phyloP scores from a whole-genome alignment of 352 stramenopile species.

The Pythium chondricola region DNA sequence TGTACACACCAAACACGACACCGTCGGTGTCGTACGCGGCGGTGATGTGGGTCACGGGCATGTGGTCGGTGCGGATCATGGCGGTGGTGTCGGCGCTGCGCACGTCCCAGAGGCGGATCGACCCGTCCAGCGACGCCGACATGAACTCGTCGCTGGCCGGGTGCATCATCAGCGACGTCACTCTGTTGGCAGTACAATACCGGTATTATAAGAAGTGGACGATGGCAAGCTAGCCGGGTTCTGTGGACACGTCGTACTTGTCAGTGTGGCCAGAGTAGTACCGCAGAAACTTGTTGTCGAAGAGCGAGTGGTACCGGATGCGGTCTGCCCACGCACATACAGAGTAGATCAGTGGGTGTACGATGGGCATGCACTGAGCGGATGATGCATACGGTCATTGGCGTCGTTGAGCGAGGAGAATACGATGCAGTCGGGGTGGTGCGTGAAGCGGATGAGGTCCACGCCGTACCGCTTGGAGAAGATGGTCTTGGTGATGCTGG shows the following conservation, averaged over 20 bases:
- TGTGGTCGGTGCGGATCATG: slow-evolving; percentile 56
- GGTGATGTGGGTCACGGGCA: slow-evolving; percentile 58
- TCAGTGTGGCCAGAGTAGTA: slow-evolving; percentile 79
- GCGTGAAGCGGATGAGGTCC: slow-evolving; percentile 71
- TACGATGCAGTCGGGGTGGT: slow-evolving; percentile 81
- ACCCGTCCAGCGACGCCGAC: slow-evolving; percentile 70
- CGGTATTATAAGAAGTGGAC: too few relatives aligned
- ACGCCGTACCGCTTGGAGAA: slow-evolving; percentile 81
- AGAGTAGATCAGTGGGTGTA: slow-evolving; percentile 4
- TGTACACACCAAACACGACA: slow-evolving; percentile 84
- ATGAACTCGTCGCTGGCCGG: slow-evolving; percentile 81
- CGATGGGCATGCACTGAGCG: background rate
- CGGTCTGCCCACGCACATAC: slow-evolving; percentile 31
- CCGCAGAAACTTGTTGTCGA: slow-evolving; percentile 87
- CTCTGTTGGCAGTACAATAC: too few relatives aligned
- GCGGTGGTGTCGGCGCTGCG: slow-evolving; percentile 52
- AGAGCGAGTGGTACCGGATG: slow-evolving; percentile 85
- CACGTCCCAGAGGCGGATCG: slow-evolving; percentile 78
- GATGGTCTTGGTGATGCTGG: slow-evolving; percentile 81
- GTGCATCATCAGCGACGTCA: slow-evolving; percentile 84
- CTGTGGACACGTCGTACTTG: slow-evolving; percentile 32
- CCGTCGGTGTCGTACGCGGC: slow-evolving; percentile 77
- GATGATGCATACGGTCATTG: slow-evolving; percentile 55
- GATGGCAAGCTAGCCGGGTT: background rate
- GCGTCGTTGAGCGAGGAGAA: slow-evolving; percentile 72